Conservation (phyloP, 192 early-diverging fungal species). For the Gonapodya prolifera region DNA sequence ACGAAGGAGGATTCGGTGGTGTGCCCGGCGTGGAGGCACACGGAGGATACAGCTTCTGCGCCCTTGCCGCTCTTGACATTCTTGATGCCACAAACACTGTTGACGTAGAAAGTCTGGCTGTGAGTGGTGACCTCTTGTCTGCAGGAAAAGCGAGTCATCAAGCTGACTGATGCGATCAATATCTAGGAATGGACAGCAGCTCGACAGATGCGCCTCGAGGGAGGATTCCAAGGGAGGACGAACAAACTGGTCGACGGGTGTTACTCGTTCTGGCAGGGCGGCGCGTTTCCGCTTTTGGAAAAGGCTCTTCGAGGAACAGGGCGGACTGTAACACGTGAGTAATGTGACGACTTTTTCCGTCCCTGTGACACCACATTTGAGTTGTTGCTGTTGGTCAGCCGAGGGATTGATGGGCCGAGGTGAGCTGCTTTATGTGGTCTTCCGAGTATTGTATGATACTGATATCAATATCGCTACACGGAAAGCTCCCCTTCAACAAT, state of each 20-base stretch:
- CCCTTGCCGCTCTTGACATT: constrained; percentile 71
- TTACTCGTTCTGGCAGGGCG: constrained; percentile 94
- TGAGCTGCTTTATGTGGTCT: not conserved
- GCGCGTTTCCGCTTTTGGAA: constrained; percentile 56
- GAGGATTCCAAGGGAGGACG: constrained; percentile 88
- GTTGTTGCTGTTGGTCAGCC: constrained; percentile 5
- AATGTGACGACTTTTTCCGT: constrained; percentile 10
- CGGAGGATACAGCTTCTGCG: constrained; percentile 92
- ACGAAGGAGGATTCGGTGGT: constrained; percentile 83
- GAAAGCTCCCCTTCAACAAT: constrained; percentile 69
- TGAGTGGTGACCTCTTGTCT: constrained; percentile 21
- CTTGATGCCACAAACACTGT: constrained; percentile 40
- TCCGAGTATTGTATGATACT: constrained; percentile 26
- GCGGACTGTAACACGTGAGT: constrained; percentile 8
- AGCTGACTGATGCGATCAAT: not conserved
- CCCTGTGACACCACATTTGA: constrained; percentile 8
- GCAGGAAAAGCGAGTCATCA: not conserved
- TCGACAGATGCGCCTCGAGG: constrained; percentile 81
- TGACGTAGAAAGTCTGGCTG: constrained; percentile 48
- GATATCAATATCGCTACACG: constrained; percentile 13
- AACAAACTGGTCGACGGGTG: constrained; percentile 99
- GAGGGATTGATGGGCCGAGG: constrained; percentile 15
- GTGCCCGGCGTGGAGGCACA: constrained; percentile 81
- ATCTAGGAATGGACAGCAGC: constrained; percentile 53
- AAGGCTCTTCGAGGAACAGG: constrained; percentile 12